Evolutionary conservation across 2,329 filamentous ascomycete species (phyloP).

Genomic region (Periconia digitata): DNA sequence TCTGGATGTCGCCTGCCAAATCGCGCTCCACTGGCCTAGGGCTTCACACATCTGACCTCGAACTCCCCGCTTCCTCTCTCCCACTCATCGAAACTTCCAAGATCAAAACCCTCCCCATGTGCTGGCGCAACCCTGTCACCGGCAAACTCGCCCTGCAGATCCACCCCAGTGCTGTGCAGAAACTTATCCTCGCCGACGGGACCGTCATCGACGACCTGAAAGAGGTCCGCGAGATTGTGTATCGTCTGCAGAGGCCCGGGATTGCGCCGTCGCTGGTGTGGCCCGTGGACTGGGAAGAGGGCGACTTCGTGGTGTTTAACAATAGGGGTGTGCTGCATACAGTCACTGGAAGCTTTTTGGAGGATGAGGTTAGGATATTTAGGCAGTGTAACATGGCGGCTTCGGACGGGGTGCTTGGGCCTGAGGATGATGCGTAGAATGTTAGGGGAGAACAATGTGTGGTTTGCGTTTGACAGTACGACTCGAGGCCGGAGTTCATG

Average conservation of each 20-base stretch:
- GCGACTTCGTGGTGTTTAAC: constrained; percentile 76
- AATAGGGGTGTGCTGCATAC: constrained; percentile 75
- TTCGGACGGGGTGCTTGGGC: constrained; percentile 57
- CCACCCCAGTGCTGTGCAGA: constrained; percentile 71
- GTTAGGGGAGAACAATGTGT: too few relatives aligned
- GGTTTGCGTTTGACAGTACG: too few relatives aligned
- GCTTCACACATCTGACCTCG: constrained; percentile 66
- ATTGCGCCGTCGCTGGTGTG: constrained; percentile 71
- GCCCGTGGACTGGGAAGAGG: constrained; percentile 75
- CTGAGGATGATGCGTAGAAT: constrained; percentile 3
- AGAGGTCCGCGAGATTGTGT: constrained; percentile 69
- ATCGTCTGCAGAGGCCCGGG: constrained; percentile 70
- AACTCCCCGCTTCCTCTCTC: constrained; percentile 61
- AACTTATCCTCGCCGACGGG: constrained; percentile 68
- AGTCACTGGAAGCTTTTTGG: constrained; percentile 72
- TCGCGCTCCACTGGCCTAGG: constrained; percentile 70
- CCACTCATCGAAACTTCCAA: constrained; percentile 66
- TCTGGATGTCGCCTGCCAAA: constrained; percentile 75
- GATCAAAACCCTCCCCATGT: constrained; percentile 73
- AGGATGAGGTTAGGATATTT: constrained; percentile 74
- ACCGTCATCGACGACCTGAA: constrained; percentile 68
- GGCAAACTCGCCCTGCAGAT: constrained; percentile 70
- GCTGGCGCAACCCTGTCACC: constrained; percentile 75
- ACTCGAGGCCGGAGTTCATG: too few relatives aligned
- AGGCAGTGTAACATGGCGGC: constrained; percentile 79